Evolutionary conservation across 495 filamentous ascomycete species (phyloP), one percentile per base, ranked within the genome.

Genomic region (Aspergillus bridgeri): DNA sequence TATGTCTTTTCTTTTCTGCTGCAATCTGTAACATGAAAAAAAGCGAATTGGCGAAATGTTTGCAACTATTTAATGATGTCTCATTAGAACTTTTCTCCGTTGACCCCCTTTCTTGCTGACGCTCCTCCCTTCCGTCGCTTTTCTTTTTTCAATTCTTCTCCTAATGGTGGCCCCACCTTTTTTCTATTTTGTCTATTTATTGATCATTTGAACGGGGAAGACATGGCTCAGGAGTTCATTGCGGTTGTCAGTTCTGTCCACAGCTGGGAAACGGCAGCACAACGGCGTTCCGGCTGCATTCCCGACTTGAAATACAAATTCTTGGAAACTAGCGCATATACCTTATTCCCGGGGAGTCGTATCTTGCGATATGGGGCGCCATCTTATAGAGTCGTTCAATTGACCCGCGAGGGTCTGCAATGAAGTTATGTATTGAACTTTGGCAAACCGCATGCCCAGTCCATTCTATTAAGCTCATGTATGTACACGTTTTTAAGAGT

Each of bases 21-120:
- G 59, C 58, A 19, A 52, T 29, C 33, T 68, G 63, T 68, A 65
- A 63, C 53, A 65, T 62, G 59, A 58, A 52, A 62, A n/a, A 63
- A 62, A 61, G 54, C 54, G 54, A 25, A 48, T 55, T 58, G 60
- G 58, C 49, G 53, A 53, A 13, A 57, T 47, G 54, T 58, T 25
- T 48, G 27, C 24, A 44, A 19, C 50, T 50, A 7, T 44, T 45
- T 52, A 51, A 57, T 21, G 55, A 57, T 60, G 51, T 53, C 60
- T 58, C 47, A 58, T 52, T 64, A 64, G 61, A 67, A 51, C 52
- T 51, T 47, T 3, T 33, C 20, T 29, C 25, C 18, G 43, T 58
- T 43, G 3, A 48, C 17, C 43, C 52, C 50, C 33, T 52, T 27
- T 57, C 38, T 44, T n/a, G n/a, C n/a, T n/a, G n/a, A n/a, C n/a